Base-by-base conservation (phyloP, 257 asterid species). In the Jacaranda copaia region DNA sequence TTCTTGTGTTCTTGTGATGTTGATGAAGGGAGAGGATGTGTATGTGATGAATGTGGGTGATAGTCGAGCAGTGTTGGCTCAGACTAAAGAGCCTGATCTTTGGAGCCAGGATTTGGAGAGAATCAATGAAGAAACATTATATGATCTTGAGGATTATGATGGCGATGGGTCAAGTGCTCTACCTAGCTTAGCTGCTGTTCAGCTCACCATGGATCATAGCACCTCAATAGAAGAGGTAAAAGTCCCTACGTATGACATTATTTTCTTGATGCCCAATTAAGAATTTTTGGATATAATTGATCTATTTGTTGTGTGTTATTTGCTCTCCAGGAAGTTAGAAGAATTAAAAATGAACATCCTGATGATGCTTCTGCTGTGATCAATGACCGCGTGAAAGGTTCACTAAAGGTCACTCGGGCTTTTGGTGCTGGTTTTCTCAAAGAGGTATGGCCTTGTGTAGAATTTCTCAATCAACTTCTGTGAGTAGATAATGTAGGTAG, bases 401-500 rank as follows among this genome's bases (percentile, higher is more conserved):
- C 97, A 2, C 79, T 95, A 81, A 95, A 91, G 85, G 98, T 95
- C 25, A 95, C 99, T 48, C 87, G 99, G 15, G 99, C 99, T 73
- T 92, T 95, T 84, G 99, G 99, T 67, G 99, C 99, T 25, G 99
- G 99, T 75, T 95, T 92, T 85, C 97, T 95, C 62, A 95, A 95
- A 74, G 98, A 89, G 99, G 99, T 93, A 80, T 76, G 78, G 9
- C 65, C 42, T 80, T 69, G 45, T 81, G 73, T 70, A 53, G 32
- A 25, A 25, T 25, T 25, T 25, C 32, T 25, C 32, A 25, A 25
- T 25, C 32, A 25, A 25, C 32, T 25, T 25, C 32, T 25, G 32
- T 25, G 32, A 25, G 32, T 59, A 68, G 60, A 58, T 70, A 66
- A 72, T 66, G 67, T 16, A 18, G 58, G 43, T 45, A 46, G 53